Conservation (phyloP, 108 stramenopile species). For the Cyclotella cryptica region DNA sequence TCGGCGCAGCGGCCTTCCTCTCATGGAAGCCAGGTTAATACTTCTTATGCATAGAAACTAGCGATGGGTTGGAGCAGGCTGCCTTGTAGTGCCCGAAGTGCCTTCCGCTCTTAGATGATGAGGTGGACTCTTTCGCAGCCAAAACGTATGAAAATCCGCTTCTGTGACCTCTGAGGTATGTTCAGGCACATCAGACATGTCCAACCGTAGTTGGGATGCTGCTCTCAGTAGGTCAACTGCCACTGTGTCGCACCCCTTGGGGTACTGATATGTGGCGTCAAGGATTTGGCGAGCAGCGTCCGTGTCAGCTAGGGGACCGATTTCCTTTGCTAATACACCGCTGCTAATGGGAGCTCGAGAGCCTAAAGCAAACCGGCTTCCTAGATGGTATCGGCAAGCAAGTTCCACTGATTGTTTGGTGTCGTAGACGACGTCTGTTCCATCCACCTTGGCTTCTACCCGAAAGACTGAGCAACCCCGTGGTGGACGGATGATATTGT, state of each 20-base stretch:
- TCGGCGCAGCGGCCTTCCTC: no score
- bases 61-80: background rate
- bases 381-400: background rate
- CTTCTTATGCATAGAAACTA: no score
- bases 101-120: no score
- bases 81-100: no score
- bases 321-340: background rate
- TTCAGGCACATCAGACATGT: background rate
- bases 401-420: no score
- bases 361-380: no score
- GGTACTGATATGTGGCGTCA: background rate
- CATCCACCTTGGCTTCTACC: background rate
- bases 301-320: no score
- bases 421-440: no score
- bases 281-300: background rate
- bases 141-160: no score
- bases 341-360: no score
- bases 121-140: no score
- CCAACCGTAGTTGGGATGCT: background rate
- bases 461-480: background rate
- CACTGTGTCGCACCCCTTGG: background rate
- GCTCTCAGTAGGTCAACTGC: background rate
- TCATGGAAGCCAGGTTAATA: no score
- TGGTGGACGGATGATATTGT: background rate
- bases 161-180: background rate